Base-by-base conservation (phyloP, 2,329 filamentous ascomycete species). In the Aspergillus novofumigatus region DNA sequence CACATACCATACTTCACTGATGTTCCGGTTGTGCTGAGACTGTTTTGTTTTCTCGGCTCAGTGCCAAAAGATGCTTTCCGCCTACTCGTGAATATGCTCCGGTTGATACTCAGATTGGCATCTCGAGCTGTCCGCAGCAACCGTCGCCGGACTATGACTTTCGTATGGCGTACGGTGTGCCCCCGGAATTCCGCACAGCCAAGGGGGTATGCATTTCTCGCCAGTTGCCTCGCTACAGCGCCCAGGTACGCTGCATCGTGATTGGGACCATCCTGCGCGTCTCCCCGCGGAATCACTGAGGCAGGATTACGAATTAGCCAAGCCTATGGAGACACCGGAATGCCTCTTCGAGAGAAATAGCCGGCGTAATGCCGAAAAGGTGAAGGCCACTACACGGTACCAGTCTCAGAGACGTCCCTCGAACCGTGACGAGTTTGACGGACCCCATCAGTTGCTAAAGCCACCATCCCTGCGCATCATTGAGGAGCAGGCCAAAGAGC, bases 341-440 rank as follows among this genome's bases (percentile, higher is more conserved):
- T 75, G 72, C 53, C 61, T 72, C 55, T 66, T 74, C 55, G 74
- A 75, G 59, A 69, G 69, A 55, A 67, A 67, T 59, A 70, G 65
- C 57, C 69, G 70, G 49, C 69, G 70, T 54, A 60, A 66, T 53
- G 60, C 65, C 21, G 73, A 74, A 52, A 69, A 65, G 47, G 54
- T 64, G 56, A 71, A 69, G 58, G 66, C 64, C 61, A 64, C 61
- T 42, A 57, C 67, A 35, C 73, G 72, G 60, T 73, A 75, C 58
- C 67, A 72, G 57, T 73, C 76, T 44, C 87, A 90, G 69, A 82
- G 89, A 65, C 83, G 88, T 29, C 86, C 89, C 26, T 90, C 88
- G 45, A 92, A 92, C 77, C 83, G 91, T 59, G 91, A 95, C 78
- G 91, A 94, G 75, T 95, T 95, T 75, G 91, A 94, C 75, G 91